Evolutionary conservation across 2,329 filamentous ascomycete species (phyloP).

Genomic region (Didymella segeticola): DNA sequence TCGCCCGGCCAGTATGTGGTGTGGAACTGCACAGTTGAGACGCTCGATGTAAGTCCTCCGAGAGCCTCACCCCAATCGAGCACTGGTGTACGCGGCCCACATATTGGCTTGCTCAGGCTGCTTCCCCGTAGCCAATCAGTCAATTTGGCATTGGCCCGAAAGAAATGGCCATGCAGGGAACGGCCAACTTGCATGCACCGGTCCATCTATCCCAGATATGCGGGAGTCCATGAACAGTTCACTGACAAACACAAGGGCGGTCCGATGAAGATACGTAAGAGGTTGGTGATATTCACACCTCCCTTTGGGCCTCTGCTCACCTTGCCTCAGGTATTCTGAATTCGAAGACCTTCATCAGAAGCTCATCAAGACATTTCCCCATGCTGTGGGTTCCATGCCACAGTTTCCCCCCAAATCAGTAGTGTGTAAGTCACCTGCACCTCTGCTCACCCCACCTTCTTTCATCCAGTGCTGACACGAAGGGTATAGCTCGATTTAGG

Average conservation of each 20-base stretch:
- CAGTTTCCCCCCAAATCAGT: constrained; percentile 88
- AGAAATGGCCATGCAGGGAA: constrained; percentile 21
- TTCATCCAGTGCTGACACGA: constrained; percentile 24
- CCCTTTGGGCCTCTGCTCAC: constrained; percentile 25
- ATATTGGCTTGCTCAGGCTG: constrained; percentile 12
- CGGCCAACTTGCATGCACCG: constrained; percentile 4
- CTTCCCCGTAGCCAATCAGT: constrained; percentile 26
- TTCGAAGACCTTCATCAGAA: constrained; percentile 82
- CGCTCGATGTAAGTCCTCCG: constrained; percentile 70
- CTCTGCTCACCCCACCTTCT: constrained; percentile 25
- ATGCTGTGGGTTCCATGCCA: constrained; percentile 86
- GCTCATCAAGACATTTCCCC: constrained; percentile 81
- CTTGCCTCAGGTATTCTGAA: constrained; percentile 77
- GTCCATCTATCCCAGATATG: constrained; percentile 5
- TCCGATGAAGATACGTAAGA: constrained; percentile 65
- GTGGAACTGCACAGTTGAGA: constrained; percentile 90
- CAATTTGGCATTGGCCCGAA: constrained; percentile 6
- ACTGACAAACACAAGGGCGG: constrained; percentile 54
- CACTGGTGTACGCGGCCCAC: constrained; percentile 20
- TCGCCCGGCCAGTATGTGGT: constrained; percentile 64
- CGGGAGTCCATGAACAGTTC: not conserved
- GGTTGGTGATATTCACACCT: constrained; percentile 47
- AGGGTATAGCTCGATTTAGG: constrained; percentile 67
- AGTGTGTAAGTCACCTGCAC: constrained; percentile 66
- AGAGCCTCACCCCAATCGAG: constrained; percentile 24